Percentiles rank a stretch among this genome's conserved stretches.
Conservation (phyloP, 2,329 filamentous ascomycete genomes). For the Botryotinia convoluta region DNA sequence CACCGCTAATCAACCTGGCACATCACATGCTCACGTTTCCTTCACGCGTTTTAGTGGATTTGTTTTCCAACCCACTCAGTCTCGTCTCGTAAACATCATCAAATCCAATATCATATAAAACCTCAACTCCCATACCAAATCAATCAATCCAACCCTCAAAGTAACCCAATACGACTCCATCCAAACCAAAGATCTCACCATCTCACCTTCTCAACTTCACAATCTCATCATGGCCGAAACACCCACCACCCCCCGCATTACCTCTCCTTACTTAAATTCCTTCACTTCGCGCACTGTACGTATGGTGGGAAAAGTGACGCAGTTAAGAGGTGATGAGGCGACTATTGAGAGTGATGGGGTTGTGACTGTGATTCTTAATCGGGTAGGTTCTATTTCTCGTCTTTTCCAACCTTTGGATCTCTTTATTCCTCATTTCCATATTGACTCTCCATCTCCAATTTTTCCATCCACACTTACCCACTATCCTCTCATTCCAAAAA, state of each 20-base stretch:
- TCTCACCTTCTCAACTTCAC: neutral
- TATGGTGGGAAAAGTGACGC: conserved; percentile 78
- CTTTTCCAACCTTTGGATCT: neutral
- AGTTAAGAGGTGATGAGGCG: conserved; percentile 77
- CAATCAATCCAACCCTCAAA: neutral
- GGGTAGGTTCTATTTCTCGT: conserved; percentile 34
- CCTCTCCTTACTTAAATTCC: conserved; percentile 72
- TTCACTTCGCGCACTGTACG: conserved; percentile 77
- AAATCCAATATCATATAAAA: neutral
- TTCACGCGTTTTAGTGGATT: neutral
- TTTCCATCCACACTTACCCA: neutral
- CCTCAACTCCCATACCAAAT: neutral
- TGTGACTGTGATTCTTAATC: conserved; percentile 71
- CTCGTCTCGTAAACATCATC: neutral
- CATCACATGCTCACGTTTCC: neutral
- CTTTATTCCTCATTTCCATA: neutral
- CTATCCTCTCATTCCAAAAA: neutral
- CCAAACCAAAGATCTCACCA: neutral
- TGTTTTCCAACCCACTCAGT: neutral
- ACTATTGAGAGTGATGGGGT: conserved; percentile 77
- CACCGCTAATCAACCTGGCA: neutral
- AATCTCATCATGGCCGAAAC: conserved; percentile 16
- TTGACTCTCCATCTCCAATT: neutral
- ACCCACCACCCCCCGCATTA: conserved; percentile 72
- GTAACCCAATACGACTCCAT: neutral